These are phyloP conservation scores for Polytrichum formosum DNA, from an alignment of 225 moss, liverwort and hornwort genomes.

Conservation along the genomic window DNA sequence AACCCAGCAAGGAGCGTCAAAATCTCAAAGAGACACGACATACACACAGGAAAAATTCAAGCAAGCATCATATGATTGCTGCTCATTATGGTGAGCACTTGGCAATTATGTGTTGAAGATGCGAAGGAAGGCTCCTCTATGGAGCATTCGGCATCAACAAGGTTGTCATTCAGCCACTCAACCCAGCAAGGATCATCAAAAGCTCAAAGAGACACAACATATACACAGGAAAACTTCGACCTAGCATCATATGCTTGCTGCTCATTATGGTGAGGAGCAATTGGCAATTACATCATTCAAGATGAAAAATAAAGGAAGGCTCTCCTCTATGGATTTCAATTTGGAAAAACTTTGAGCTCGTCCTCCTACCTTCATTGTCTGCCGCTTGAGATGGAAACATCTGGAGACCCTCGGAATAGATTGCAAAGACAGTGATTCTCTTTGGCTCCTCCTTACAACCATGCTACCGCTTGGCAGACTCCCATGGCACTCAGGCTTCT, in stretches of 20 bases:
- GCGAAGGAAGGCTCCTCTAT: too few relatives aligned
- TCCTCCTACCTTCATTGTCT: constrained; percentile 8
- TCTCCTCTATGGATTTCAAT: background rate
- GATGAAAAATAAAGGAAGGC: too few relatives aligned
- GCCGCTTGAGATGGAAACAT: constrained; percentile 5
- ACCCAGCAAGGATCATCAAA: background rate
- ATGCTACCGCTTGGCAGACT: constrained; percentile 5
- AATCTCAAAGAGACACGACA: background rate
- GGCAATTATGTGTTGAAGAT: background rate
- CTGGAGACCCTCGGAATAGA: constrained; percentile 16
- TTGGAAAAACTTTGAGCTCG: background rate
- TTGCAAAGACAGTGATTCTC: constrained; percentile 12
- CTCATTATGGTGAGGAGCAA: background rate
- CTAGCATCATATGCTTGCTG: background rate
- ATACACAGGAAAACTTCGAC: background rate
- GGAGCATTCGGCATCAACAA: constrained; percentile 7
- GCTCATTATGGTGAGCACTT: too few relatives aligned
- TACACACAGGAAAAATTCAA: background rate
- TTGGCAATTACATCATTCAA: background rate
- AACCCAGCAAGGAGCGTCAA: background rate
- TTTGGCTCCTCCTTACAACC: constrained; percentile 1
- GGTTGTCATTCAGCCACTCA: background rate
- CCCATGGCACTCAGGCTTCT: constrained; percentile 21
- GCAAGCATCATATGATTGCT: constrained; percentile 2
- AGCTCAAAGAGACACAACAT: background rate